Evolutionary conservation across 129 eudicot genomes (phyloP).

Genomic region (Tanacetum coccineum): DNA sequence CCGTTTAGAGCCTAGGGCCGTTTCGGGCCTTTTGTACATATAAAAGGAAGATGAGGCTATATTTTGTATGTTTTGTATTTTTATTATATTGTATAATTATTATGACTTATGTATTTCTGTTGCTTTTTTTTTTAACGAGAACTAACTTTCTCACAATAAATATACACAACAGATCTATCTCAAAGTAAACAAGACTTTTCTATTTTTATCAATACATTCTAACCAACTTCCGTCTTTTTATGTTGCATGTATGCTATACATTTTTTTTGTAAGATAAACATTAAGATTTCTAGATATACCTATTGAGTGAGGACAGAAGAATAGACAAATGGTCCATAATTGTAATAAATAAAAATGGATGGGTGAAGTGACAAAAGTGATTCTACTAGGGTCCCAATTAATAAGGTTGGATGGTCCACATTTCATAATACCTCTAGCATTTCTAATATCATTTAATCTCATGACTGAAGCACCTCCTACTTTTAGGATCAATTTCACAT

Average conservation of each 20-base stretch:
- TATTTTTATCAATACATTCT: not conserved
- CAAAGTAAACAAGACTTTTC: not conserved
- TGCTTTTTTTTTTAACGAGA: too few species aligned
- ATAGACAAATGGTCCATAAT: slow-evolving; percentile 21
- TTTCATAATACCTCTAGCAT: not conserved
- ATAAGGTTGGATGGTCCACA: slow-evolving; percentile 22
- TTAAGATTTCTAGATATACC: not conserved
- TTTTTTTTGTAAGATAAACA: not conserved
- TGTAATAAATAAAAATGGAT: slow-evolving; percentile 20
- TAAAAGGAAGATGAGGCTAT: slow-evolving; percentile 68
- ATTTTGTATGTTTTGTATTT: not conserved
- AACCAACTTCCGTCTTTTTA: not conserved
- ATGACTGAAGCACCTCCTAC: slow-evolving; percentile 21
- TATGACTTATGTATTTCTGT: not conserved
- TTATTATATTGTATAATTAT: slow-evolving; percentile 5
- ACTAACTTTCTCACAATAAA: too few species aligned
- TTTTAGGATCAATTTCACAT: slow-evolving; percentile 24
- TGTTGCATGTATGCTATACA: not conserved
- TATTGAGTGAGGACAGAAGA: not conserved
- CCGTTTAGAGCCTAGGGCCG: slow-evolving; percentile 36
- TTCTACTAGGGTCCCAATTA: slow-evolving; percentile 7
- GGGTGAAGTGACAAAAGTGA: slow-evolving; percentile 16
- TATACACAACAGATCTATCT: too few species aligned
- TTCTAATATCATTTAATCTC: not conserved
- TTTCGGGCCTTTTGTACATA: slow-evolving; percentile 42